Base-by-base conservation (phyloP, 2,329 filamentous ascomycete species). In the Botryosphaeria dothidea region DNA sequence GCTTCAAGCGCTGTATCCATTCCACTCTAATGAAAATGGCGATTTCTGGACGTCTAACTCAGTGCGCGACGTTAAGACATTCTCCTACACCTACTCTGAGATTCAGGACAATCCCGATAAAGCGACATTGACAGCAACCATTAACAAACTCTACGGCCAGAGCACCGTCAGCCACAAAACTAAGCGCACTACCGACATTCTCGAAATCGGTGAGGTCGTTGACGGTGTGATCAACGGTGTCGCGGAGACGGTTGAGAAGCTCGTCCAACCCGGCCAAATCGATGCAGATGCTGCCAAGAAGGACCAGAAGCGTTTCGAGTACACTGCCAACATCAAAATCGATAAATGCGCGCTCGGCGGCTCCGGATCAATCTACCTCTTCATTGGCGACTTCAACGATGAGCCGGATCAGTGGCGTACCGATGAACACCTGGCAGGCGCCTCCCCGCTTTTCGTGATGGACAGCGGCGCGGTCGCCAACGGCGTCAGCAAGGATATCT, bases 71-170 rank as follows among this genome's bases (percentile, higher is more conserved):
- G 86, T 85, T 6, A 81, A 82, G 27, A 80, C 79, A 1, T 90
- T 95, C 74, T 88, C 88, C 15, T 95, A 95, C 74, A 88, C 87
- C 0, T 96, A 96, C 72, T 82, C 87, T 0, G 92, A 94, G 69
- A 85, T 88, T 34, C 69, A 80, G 17, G 77, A 79, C 65, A 70
- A 69, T 61, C 49, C 51, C 5, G 78, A 74, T 8, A 66, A 66
- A 64, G 63, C 73, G 29, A 71, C 76, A 0, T 77, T 83, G 5
- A 81, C 88, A 29, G 75, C 76, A 1, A 75, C 82, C 1, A 81
- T 93, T 69, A 92, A 91, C 71, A 77, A 73, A 2, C 78, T 90
- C 0, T 90, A 91, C 71, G 86, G 86, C n/a, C 72, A 72, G 56
- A 82, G 67, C n/a, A 63, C 65, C 1, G 38, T 66, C 38, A 46